These are phyloP conservation scores for Cornus florida DNA, from an alignment of 148 eudicot genomes.

Conservation along the genomic window DNA sequence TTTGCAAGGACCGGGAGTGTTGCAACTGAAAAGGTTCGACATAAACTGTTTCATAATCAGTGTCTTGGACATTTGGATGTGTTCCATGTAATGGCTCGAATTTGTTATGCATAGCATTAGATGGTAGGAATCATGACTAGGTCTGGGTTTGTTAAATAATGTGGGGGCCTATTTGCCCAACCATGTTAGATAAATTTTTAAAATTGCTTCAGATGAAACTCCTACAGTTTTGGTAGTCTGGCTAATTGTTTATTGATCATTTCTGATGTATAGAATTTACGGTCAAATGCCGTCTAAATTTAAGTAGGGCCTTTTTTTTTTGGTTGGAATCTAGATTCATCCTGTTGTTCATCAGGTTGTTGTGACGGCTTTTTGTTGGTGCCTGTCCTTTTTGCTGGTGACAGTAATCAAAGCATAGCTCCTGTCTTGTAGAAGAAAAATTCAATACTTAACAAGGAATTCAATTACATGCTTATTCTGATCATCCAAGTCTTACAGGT, in stretches of 20 bases:
- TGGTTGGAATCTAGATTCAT: not conserved
- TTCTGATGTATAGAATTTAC: not conserved
- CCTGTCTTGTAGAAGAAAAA: not conserved
- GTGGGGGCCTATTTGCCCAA: not conserved
- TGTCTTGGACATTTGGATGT: slow-evolving; percentile 6
- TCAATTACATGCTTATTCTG: not conserved
- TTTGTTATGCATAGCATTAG: not conserved
- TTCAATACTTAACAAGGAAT: not conserved
- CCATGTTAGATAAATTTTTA: not conserved
- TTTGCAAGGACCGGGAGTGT: slow-evolving; percentile 86
- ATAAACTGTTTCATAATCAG: not conserved
- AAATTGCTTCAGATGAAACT: not conserved
- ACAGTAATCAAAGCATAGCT: not conserved
- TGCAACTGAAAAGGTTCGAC: slow-evolving; percentile 65
- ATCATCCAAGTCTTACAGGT: slow-evolving; percentile 45
- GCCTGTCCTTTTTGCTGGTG: not conserved
- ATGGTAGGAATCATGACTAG: not conserved
- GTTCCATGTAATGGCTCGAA: not conserved
- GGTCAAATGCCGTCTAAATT: not conserved
- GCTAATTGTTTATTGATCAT: not conserved
- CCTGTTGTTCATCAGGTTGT: not conserved
- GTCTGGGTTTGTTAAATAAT: not conserved
- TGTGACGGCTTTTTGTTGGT: not conserved
- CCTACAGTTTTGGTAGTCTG: not conserved
- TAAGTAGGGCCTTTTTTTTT: not conserved